Evolutionary conservation across 371 early-diverging fungal genomes (phyloP).

Genomic region (Mucor saturninus): DNA sequence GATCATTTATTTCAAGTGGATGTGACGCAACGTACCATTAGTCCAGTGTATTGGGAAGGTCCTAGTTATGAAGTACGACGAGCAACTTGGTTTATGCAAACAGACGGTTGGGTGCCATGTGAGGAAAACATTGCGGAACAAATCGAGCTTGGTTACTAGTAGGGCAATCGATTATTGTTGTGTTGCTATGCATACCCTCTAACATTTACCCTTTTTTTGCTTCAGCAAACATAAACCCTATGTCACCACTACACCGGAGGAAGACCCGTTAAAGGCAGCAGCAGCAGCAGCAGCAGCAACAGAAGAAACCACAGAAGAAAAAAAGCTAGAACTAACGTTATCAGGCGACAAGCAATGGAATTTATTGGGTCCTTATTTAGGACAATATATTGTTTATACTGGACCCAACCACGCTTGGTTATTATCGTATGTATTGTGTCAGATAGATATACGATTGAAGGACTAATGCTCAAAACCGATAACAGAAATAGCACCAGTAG

Average conservation of each 20-base stretch:
- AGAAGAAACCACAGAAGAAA: slow-evolving; percentile 38
- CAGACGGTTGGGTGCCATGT: slow-evolving; percentile 76
- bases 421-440: slow-evolving; percentile 52
- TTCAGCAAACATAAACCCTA: slow-evolving; percentile 66
- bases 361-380: slow-evolving; percentile 77
- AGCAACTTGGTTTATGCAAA: slow-evolving; percentile 81
- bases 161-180: slow-evolving; percentile 16
- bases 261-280: not conserved
- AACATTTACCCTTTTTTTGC: not conserved
- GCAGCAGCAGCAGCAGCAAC: not conserved
- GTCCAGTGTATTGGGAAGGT: slow-evolving; percentile 86
- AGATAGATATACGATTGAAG: too few species aligned
- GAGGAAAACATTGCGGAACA: slow-evolving; percentile 80
- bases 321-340: slow-evolving; percentile 37
- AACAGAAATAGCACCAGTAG: slow-evolving; percentile 50
- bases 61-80: slow-evolving; percentile 80
- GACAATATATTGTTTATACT: slow-evolving; percentile 75
- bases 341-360: slow-evolving; percentile 66
- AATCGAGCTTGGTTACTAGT: slow-evolving; percentile 82
- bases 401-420: slow-evolving; percentile 68
- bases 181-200: not conserved
- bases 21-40: slow-evolving; percentile 68
- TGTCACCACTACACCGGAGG: slow-evolving; percentile 13
- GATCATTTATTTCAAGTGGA: slow-evolving; percentile 82
- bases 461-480: too few species aligned